Evolutionary conservation across 441 rosid species (phyloP), one percentile per base, ranked within the genome.

Genomic region (Sinapis alba): DNA sequence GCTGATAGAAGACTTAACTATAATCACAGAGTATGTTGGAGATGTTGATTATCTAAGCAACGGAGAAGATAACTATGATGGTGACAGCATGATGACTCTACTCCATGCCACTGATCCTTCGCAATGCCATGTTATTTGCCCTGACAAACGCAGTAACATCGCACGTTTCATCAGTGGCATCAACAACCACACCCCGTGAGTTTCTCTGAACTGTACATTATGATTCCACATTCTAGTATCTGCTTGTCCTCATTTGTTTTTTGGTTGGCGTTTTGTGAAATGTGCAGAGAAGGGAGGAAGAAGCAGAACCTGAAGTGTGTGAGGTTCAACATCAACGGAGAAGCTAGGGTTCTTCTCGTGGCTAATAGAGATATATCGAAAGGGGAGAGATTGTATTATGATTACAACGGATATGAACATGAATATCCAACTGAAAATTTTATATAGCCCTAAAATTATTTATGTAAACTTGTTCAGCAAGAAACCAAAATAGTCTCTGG

Each of bases 401-500:
- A 95, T 80, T 95, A 95, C 78, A 95, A 93, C 26, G 99, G 94
- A 45, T 83, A 85, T 65, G 94, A 92, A 79, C 90, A 91, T 67
- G 93, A 93, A 77, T 95, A 95, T 79, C 96, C 99, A 8, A 95
- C 97, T 23, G 91, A 95, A 70, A 88, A 90, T 80, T 90, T 90
- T 84, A 90, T 88, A 71, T 95, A 81, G 73, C 73, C 68, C 28
- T 21, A 23, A 16, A 18, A 59, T 0, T 32, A 3, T 34, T 1
- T 1, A 10, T 41, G n/a, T 5, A 13, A 21, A 6, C 34, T 50
- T 71, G 47, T 45, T 6, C 13, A 32, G 60, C 68, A 77, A 71
- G 54, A 43, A 66, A 65, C 51, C 16, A 9, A 43, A 73, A 9
- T 4, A 3, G 9, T 65, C 1, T 54, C 16, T 26, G 4, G 10